Evolutionary conservation across 176 grass and related monocot genomes (phyloP), one percentile per base, ranked within the genome.

Genomic region (Oryza coarctata): DNA sequence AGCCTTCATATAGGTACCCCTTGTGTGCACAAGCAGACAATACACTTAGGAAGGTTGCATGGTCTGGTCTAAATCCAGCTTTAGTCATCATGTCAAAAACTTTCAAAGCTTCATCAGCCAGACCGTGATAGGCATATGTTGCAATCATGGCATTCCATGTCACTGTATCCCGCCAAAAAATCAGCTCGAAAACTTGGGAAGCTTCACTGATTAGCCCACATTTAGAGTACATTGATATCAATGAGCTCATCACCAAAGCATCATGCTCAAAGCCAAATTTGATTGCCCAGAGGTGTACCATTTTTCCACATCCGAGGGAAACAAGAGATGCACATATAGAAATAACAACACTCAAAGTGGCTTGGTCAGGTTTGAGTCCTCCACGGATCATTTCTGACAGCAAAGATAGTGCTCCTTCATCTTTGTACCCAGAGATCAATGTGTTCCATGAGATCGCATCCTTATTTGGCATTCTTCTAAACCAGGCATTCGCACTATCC

Each of bases 141-240:
- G 89, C 84, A 74, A 94, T 89, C 89, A 94, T 94, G 63, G 89
- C 87, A 85, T 94, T 94, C 92, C 92, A 94, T 82, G 92, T 83
- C 57, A 91, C 88, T 12, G 89, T 89, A 62, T 91, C 92, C 58
- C 77, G 52, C 60, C 83, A 88, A 64, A 76, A 25, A 78, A 94
- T 85, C 78, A 39, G 45, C 20, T 89, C 18, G 25, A 94, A 94
- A 75, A 91, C 74, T 77, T 73, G 77, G 47, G 84, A 80, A 63
- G 89, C 89, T 80, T 94, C 89, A 76, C 5, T 7, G 39, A 91
- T 85, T 66, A 94, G 62, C 14, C 92, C 92, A 3, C 92, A 94
- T 25, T 91, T 94, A 3, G 92, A 94, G 65, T 94, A 94, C 92
- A 91, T 85, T 39, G 87, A 89, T 78, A 94, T 83, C 18, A 94